Conservation (phyloP, 2,329 filamentous ascomycete genomes). For the Fusarium mexicanum region DNA sequence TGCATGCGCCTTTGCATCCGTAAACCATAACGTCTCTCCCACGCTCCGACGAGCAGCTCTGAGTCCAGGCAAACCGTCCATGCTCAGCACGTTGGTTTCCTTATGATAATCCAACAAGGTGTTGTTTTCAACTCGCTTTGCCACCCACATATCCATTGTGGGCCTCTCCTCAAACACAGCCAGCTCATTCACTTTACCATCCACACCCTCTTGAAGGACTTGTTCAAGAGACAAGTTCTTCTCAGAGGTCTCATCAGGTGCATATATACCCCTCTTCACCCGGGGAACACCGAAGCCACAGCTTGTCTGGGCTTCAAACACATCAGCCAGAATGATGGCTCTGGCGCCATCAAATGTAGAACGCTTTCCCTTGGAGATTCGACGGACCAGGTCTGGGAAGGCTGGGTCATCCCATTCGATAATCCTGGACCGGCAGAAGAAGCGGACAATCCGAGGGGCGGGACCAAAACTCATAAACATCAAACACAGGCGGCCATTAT, state of each 20-base stretch:
- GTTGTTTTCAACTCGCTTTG: conserved; percentile 59
- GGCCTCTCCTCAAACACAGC: conserved; percentile 63
- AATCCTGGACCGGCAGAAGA: conserved; percentile 69
- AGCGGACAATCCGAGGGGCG: conserved; percentile 68
- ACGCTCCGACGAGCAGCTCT: conserved; percentile 60
- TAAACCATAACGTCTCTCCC: conserved; percentile 58
- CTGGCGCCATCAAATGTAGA: conserved; percentile 59
- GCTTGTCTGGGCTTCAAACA: conserved; percentile 73
- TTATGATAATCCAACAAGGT: conserved; percentile 65
- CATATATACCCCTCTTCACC: conserved; percentile 54
- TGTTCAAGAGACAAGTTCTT: conserved; percentile 32
- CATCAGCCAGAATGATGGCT: conserved; percentile 68
- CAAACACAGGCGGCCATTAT: conserved; percentile 79
- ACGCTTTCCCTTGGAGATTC: conserved; percentile 49
- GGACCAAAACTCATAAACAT: conserved; percentile 76
- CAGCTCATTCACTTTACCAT: conserved; percentile 47
- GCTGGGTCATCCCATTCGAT: conserved; percentile 66
- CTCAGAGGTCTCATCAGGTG: conserved; percentile 35
- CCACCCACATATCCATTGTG: conserved; percentile 63
- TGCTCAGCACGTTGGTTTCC: conserved; percentile 62
- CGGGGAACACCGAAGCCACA: conserved; percentile 73
- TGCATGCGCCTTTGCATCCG: conserved; percentile 48
- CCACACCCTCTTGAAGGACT: conserved; percentile 39
- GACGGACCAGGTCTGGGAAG: conserved; percentile 60
- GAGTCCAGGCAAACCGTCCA: conserved; percentile 69